Conservation (phyloP, 768 basidiomycete genomes). For the Flagelloscypha sp. region DNA sequence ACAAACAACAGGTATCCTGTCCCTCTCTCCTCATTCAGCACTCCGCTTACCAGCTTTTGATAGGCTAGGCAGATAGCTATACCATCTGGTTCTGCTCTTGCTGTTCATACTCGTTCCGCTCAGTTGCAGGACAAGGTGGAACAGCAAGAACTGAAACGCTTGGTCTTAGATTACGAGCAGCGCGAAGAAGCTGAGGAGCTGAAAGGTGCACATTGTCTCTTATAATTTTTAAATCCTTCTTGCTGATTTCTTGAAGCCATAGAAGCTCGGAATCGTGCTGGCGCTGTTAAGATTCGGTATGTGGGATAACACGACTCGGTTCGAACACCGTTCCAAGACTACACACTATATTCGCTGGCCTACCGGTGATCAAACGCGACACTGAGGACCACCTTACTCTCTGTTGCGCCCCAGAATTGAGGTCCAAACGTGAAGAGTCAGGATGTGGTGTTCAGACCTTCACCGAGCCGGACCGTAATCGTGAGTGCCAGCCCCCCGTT, state of each 20-base stretch:
- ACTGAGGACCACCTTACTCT: too few species aligned
- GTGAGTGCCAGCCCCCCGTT: too few species aligned
- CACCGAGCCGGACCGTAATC: too few species aligned
- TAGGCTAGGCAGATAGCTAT: constrained; percentile 85
- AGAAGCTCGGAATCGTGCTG: constrained; percentile 58
- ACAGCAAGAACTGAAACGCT: constrained; percentile 93
- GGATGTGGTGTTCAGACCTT: too few species aligned
- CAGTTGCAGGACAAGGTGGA: constrained; percentile 93
- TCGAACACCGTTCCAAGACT: too few species aligned
- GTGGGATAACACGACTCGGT: constrained; percentile 64
- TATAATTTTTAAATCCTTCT: constrained; percentile 2
- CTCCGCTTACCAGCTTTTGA: constrained; percentile 8
- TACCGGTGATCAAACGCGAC: too few species aligned
- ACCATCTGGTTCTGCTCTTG: constrained; percentile 80
- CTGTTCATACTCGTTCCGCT: constrained; percentile 83
- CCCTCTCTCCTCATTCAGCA: constrained; percentile 4
- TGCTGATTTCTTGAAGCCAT: constrained; percentile 35
- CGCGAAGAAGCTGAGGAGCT: constrained; percentile 80
- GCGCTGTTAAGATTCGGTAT: constrained; percentile 71
- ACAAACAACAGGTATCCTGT: constrained; percentile 73
- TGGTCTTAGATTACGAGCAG: constrained; percentile 88
- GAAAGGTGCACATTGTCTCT: constrained; percentile 41
- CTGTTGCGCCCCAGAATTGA: too few species aligned
- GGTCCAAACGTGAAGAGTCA: too few species aligned
- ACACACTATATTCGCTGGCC: too few species aligned